Evolutionary conservation across 2,329 filamentous ascomycete species (phyloP).

Genomic region (Scedosporium boydii): DNA sequence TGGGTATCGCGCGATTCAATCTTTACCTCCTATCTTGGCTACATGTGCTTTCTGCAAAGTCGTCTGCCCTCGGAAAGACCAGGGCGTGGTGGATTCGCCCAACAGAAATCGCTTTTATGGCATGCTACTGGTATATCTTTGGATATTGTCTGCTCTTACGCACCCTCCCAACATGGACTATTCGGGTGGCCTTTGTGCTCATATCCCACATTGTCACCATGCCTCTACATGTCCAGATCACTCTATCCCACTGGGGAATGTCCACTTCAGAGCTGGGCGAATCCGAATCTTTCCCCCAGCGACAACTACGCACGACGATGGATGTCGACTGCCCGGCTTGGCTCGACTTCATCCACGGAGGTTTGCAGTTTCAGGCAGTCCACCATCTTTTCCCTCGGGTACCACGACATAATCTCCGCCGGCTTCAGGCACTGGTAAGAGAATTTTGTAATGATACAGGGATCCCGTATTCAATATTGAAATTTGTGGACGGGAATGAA

Average conservation of each 20-base stretch:
- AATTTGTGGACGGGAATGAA: slow-evolving; percentile 54
- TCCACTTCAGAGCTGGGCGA: slow-evolving; percentile 55
- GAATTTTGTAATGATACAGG: slow-evolving; percentile 56
- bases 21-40: slow-evolving; percentile 59
- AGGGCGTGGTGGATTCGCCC: slow-evolving; percentile 60
- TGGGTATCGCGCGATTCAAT: slow-evolving; percentile 62
- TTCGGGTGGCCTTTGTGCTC: slow-evolving; percentile 52
- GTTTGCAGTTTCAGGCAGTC: slow-evolving; percentile 63
- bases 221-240: slow-evolving; percentile 64
- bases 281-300: slow-evolving; percentile 58
- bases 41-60: slow-evolving; percentile 48
- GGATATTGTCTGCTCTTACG: slow-evolving; percentile 56
- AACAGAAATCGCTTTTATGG: slow-evolving; percentile 53
- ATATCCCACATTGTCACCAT: slow-evolving; percentile 56
- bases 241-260: slow-evolving; percentile 65
- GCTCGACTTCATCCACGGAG: slow-evolving; percentile 65
- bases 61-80: slow-evolving; percentile 42
- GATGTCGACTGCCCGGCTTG: slow-evolving; percentile 63
- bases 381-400: slow-evolving; percentile 62
- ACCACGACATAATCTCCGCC: slow-evolving; percentile 57
- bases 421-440: slow-evolving; percentile 47
- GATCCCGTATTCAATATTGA: slow-evolving; percentile 52
- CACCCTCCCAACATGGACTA: slow-evolving; percentile 46
- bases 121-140: slow-evolving; percentile 58
- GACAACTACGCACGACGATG: slow-evolving; percentile 63